Percentiles rank a stretch among this genome's conserved stretches.
Conservation (phyloP, 331 rosid genomes). For the Rosa hybrid region DNA sequence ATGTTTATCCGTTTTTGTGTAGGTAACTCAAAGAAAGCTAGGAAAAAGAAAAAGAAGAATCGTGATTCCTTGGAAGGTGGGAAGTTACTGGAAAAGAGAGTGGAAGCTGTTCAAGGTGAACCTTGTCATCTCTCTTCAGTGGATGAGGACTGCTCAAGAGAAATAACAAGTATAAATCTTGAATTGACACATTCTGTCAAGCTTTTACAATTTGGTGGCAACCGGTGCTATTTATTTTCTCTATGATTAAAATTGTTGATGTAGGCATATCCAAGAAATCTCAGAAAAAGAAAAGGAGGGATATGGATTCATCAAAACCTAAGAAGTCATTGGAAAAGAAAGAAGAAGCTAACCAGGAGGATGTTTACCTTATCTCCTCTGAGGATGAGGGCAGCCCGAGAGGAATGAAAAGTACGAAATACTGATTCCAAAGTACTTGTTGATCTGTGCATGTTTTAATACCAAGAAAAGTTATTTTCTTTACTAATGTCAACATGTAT, state of each 20-base stretch:
- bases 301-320: conserved; percentile 1
- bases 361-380: conserved; percentile 30
- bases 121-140: conserved; percentile 34
- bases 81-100: conserved; percentile 22
- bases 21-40: conserved; percentile 42
- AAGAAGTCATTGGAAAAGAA: conserved; percentile 9
- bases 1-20: conserved; percentile 8
- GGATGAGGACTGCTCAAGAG: conserved; percentile 43
- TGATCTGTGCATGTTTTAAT: background rate
- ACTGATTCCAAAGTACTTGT: background rate
- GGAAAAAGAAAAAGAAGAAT: conserved; percentile 38
- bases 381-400: conserved; percentile 34
- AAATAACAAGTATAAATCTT: conserved; percentile 38
- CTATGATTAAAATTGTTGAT: background rate
- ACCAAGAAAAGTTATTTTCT: background rate
- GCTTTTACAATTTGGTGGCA: background rate
- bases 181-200: background rate
- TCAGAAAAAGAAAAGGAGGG: conserved; percentile 22
- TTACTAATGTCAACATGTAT: background rate
- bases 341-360: conserved; percentile 18
- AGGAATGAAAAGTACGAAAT: conserved; percentile 38
- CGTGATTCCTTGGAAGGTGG: conserved; percentile 2
- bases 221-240: background rate
- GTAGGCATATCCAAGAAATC: conserved; percentile 13
- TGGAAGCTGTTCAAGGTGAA: conserved; percentile 14